A percentile compares a stretch with the other conserved stretches of the same genome.
These are phyloP conservation scores for Clarireedia sp. DNA, from an alignment of 2,329 filamentous ascomycete species.

Conservation along the genomic window DNA sequence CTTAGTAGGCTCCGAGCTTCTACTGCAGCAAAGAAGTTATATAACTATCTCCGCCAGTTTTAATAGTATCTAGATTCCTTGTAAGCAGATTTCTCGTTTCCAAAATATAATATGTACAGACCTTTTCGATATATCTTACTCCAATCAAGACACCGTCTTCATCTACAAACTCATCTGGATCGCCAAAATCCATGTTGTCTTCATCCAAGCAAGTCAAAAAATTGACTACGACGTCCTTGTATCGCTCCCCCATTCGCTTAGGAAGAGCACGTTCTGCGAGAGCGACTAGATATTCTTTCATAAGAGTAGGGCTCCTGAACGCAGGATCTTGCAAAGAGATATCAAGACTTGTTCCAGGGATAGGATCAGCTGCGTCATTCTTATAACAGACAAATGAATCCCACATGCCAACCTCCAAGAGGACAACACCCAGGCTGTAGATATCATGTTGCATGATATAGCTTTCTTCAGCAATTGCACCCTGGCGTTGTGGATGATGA, in stretches of 20 bases:
- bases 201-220: slow-evolving; percentile 19
- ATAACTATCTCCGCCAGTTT: slow-evolving; percentile 3
- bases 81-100: background rate
- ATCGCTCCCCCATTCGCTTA: slow-evolving; percentile 10
- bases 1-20: no score
- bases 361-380: background rate
- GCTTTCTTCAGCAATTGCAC: slow-evolving; percentile 6
- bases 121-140: slow-evolving; percentile 20
- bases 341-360: background rate
- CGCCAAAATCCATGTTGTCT: slow-evolving; percentile 13
- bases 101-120: slow-evolving; percentile 4
- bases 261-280: slow-evolving; percentile 12
- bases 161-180: slow-evolving; percentile 14
- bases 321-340: background rate
- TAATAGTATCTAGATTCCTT: slow-evolving; percentile 3
- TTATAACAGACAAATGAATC: slow-evolving; percentile 11
- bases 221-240: slow-evolving; percentile 9
- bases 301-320: background rate
- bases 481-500: slow-evolving; percentile 17
- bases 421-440: slow-evolving; percentile 16
- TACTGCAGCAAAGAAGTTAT: background rate
- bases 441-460: slow-evolving; percentile 23
- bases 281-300: slow-evolving; percentile 12
- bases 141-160: slow-evolving; percentile 18
- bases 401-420: slow-evolving; percentile 19